Base-by-base conservation (phyloP, 192 early-diverging fungal genomes). In the Rhizophagus clarus region DNA sequence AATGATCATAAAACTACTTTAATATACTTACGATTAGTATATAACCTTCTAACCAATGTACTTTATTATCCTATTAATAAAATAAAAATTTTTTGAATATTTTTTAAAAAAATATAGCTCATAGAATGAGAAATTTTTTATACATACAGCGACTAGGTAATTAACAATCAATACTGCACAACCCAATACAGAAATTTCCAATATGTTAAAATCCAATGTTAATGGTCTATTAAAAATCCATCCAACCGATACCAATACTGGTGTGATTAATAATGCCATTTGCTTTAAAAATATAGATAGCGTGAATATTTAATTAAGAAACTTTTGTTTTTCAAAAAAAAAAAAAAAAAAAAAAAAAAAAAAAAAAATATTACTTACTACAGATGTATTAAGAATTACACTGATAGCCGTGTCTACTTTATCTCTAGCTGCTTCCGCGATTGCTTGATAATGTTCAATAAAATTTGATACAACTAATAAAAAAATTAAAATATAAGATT, bases 21-120 rank as follows among this genome's bases (percentile, higher is more conserved):
- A 22, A 20, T 31, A 69, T 20, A 69, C 67, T 69, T 69, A 69
- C 90, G 60, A 99, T 81, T 51, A 99, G 84, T 82, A 96, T 88
- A 34, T 87, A 82, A 0, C 97, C 97, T 81, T 99, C 97, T 40
- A 99, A 85, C 96, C 96, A 99, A 84, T 97, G 96, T 2, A 92
- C 93, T 28, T 91, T 81, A 37, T 95, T 95, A 81, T 99, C 67
- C 67, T 69, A 66, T 17, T 15, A 62, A 62, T 24, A n/a, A 24
- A 62, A 62, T 20, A 1, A 24, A 62, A 26, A 62, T 26, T 62
- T n/a, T n/a, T 22, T 61, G 7, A 61, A 61, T 9, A 34, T 34
- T 34, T 34, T 34, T 34, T 61, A 9, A 26, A 10, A 11, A 34
- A 67, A 29, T 2, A 15, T 4, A 1, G 34, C 0, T 40, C 8